Evolutionary conservation across 148 eudicot species (phyloP), one percentile per base, ranked within the genome.

Genomic region (Polygonum maritimum): DNA sequence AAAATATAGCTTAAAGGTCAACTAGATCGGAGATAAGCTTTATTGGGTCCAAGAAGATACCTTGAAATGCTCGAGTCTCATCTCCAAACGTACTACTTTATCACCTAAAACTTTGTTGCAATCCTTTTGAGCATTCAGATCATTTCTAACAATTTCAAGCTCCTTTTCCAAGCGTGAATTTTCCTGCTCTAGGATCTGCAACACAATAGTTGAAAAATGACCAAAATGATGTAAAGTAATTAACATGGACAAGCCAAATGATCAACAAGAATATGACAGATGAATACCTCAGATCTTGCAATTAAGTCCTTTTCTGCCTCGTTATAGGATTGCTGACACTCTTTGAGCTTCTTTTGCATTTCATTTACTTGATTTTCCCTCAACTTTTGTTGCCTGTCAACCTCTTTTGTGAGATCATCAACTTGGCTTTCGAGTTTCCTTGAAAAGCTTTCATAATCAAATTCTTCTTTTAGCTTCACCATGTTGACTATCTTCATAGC

Each of bases 401-500:
- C 81, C 85, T 92, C 97, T 80, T 79, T 83, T 41, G 88, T 90
- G 36, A 95, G 93, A 81, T 84, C 80, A 65, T 95, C 96, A 78
- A 95, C 89, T 82, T 95, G 88, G 82, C 85, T 82, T 86, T 95
- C 96, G 72, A 95, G 97, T 85, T 88, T 90, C 81, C 94, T 83
- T 33, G 92, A 88, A 73, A 92, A 89, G 83, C 90, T 86, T 74
- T 92, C 97, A 70, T 92, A 95, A 83, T 95, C 98, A 85, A 95
- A 95, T 84, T 95, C 98, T 87, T 95, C 97, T 86, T 88, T 95
- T 78, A 95, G 86, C 86, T 89, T 95, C 80, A 95, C 85, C 76
- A 87, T 78, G 76, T 95, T 95, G 44, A 95, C 91, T 49, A 95
- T 88, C 86, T 95, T 95, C 96, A 90, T 95, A 79, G 98, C 97